phyloP scores from a whole-genome alignment of 2,329 filamentous ascomycete species.

The Bretziella fagacearum region DNA sequence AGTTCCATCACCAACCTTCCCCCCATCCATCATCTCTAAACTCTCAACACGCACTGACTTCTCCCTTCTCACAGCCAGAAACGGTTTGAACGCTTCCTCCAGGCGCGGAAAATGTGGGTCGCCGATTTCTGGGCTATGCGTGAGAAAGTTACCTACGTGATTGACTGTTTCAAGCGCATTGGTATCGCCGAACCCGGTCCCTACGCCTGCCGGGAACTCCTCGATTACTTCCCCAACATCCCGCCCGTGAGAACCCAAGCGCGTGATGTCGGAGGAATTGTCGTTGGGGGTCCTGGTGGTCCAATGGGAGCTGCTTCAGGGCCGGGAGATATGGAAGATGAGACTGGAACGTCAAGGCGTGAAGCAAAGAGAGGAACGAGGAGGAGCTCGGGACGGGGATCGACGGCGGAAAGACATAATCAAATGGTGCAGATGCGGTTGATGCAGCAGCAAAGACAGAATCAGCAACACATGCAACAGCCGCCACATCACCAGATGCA shows the following conservation, averaged over 20 bases:
- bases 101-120: conserved; percentile 33
- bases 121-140: conserved; percentile 14
- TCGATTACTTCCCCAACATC: conserved; percentile 8
- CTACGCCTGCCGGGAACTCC: conserved; percentile 9
- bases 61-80: conserved; percentile 37
- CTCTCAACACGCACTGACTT: not conserved
- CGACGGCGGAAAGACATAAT: not conserved
- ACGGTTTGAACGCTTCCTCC: conserved; percentile 49
- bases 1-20: no score
- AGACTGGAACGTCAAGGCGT: not conserved
- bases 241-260: conserved; percentile 8
- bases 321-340: not conserved
- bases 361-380: not conserved
- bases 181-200: conserved; percentile 15
- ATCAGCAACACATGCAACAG: not conserved
- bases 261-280: conserved; percentile 9
- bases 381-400: not conserved
- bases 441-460: conserved; percentile 5
- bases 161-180: conserved; percentile 13
- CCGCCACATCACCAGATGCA: not conserved
- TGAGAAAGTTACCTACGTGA: conserved; percentile 10
- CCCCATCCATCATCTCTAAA: not conserved
- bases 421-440: conserved; percentile 7
- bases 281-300: not conserved
- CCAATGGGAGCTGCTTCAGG: not conserved